Base-by-base conservation (phyloP, 2,329 filamentous ascomycete genomes). In the Talaromyces sp. region DNA sequence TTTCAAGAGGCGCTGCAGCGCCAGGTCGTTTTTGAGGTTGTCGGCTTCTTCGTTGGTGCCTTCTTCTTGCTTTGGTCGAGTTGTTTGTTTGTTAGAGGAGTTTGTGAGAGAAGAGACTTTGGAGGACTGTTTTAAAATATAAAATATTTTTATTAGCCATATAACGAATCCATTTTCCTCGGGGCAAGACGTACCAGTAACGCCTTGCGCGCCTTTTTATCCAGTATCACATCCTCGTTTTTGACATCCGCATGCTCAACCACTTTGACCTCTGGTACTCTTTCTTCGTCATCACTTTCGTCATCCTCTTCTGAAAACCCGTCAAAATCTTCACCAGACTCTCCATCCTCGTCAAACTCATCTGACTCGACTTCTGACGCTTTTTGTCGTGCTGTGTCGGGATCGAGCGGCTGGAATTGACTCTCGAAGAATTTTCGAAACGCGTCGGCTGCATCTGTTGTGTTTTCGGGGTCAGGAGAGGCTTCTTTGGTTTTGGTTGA, bases 21-120 rank as follows among this genome's bases (percentile, higher is more conserved):
- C 93, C 58, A 96, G 86, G 74, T 98, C 95, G 74, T 97, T 93
- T 73, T 93, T 92, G 19, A 98, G 82, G 63, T 96, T 89, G 11
- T 79, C 74, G 26, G 80, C 74, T 71, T 89, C 86, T 70, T 88
- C 84, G 69, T 89, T 85, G 29, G 73, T 77, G 62, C 80, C 72
- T 64, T 72, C 65, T 38, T 72, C 69, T 57, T 71, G 61, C 32
- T 64, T 67, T 26, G 66, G 56, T 19, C 64, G n/a, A 46, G n/a
- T 8, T 24, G 19, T 24, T 24, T 46, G 66, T 31, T 62, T 63
- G 58, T 65, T 66, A 4, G 43, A 46, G 59, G 58, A 10, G 58
- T 64, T 52, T 60, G 55, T 21, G 71, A 66, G 24, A 61, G 77
- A 71, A 8, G 83, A 80, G 13, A 81, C 81, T 71, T 83, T 85